A percentile compares a stretch with the other conserved stretches of the same genome.
These are phyloP conservation scores for Stromatinia cepivora DNA, from an alignment of 2,329 filamentous ascomycete species.

Conservation along the genomic window DNA sequence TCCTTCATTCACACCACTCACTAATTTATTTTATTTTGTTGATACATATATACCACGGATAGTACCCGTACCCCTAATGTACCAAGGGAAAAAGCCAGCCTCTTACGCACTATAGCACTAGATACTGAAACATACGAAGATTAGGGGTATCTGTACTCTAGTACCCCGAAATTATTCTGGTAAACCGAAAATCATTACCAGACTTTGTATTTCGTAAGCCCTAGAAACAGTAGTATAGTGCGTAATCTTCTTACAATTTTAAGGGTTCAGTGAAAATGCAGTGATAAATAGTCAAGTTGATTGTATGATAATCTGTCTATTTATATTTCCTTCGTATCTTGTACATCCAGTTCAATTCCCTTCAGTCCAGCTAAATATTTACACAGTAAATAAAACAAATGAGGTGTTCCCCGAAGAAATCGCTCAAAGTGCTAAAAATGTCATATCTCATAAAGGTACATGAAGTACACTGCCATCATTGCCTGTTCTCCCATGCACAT, in stretches of 20 bases:
- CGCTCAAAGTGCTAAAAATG: background rate
- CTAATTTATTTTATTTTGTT: background rate
- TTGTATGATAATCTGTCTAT: background rate
- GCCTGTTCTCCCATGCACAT: background rate
- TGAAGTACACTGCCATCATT: conserved; percentile 1
- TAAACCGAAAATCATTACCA: background rate
- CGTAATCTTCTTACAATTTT: background rate
- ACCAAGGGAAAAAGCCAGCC: background rate
- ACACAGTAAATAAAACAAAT: conserved; percentile 1
- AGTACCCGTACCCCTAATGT: background rate
- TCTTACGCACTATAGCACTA: background rate
- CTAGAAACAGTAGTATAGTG: background rate
- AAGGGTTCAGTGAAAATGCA: background rate
- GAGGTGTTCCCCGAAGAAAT: background rate
- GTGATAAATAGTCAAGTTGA: background rate
- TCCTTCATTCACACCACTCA: too few species aligned
- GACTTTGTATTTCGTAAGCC: background rate
- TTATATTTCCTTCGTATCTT: conserved; percentile 1
- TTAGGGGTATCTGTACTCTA: background rate
- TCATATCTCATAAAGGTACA: conserved; percentile 1
- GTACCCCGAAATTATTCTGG: background rate
- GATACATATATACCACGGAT: background rate
- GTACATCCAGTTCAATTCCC: background rate
- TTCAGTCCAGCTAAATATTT: conserved; percentile 3
- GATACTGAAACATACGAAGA: conserved; percentile 4